Evolutionary conservation across 2,329 filamentous ascomycete genomes (phyloP), one percentile per base, ranked within the genome.

Genomic region (Trichophyton simii): DNA sequence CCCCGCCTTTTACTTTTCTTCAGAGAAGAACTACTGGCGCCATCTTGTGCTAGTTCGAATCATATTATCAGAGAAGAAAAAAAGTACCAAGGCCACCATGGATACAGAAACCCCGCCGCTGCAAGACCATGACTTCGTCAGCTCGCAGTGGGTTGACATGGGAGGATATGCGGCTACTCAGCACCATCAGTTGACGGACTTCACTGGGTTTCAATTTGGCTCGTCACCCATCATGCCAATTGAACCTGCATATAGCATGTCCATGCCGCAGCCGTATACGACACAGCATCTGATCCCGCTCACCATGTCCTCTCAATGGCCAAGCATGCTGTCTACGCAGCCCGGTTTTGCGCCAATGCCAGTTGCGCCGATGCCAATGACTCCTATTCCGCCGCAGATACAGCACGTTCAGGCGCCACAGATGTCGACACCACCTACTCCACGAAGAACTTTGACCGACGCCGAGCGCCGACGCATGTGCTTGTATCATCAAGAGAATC

Each of bases 381-480:
- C 81, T 44, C 76, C 80, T 42, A 76, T 79, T 63, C 75, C 77
- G 41, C 70, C 77, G 18, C 80, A 79, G 64, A 71, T 78, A 57
- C 71, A 79, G 68, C 75, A 79, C 63, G 72, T 82, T 72, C 76
- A 78, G 63, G 77, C 81, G 25, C 78, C 72, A 42, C 65, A 41
- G 70, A 73, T 63, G 9, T 22, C 63, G 34, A 61, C 55, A 13
- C 57, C 65, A 13, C 63, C 86, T 57, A 88, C 87, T 57, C 88
- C 89, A 3, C 82, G 91, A 67, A 90, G 90, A 75, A 97, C 92
- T 1, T 79, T 99, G 67, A 96, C 91, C 6, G 89, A 96, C 70
- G 87, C 89, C 62, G 91, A 97, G 72, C 87, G 94, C 65, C 83
- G 91, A 66, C 83, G 85, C 52, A 99, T 99, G 91, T 99, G 94